These are phyloP conservation scores for Diaporthe ilicicola DNA, from an alignment of 2,329 filamentous ascomycete genomes.

Conservation along the genomic window DNA sequence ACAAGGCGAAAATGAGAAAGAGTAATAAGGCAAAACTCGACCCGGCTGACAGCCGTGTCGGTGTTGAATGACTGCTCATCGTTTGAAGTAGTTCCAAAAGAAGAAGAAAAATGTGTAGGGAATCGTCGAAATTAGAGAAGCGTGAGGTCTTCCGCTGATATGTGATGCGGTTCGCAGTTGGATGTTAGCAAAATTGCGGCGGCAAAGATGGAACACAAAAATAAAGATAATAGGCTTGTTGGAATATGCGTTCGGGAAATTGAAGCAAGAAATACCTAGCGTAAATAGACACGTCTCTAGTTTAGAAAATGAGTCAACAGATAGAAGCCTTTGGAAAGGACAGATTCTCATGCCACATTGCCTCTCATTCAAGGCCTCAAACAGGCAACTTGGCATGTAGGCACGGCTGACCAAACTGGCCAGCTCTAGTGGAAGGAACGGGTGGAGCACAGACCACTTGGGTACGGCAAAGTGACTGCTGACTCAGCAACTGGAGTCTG, in stretches of 20 bases:
- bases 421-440: neutral
- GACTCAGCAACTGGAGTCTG: neutral
- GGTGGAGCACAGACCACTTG: constrained; percentile 11
- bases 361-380: constrained; percentile 4
- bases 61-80: constrained; percentile 6
- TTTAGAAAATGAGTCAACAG: constrained; percentile 35
- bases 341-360: constrained; percentile 34
- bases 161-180: neutral
- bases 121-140: neutral
- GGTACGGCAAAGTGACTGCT: neutral
- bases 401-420: constrained; percentile 19
- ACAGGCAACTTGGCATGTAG: constrained; percentile 7
- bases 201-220: too few relatives aligned
- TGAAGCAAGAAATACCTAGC: neutral
- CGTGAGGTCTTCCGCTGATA: neutral
- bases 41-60: constrained; percentile 5
- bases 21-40: constrained; percentile 10
- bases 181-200: neutral
- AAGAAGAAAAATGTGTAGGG: neutral
- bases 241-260: neutral
- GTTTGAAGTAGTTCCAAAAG: neutral
- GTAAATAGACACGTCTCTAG: constrained; percentile 24
- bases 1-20: constrained; percentile 28
- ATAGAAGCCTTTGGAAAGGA: constrained; percentile 42
- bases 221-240: neutral